Conservation (phyloP, 495 filamentous ascomycete species). For the Podospora tetraspora region DNA sequence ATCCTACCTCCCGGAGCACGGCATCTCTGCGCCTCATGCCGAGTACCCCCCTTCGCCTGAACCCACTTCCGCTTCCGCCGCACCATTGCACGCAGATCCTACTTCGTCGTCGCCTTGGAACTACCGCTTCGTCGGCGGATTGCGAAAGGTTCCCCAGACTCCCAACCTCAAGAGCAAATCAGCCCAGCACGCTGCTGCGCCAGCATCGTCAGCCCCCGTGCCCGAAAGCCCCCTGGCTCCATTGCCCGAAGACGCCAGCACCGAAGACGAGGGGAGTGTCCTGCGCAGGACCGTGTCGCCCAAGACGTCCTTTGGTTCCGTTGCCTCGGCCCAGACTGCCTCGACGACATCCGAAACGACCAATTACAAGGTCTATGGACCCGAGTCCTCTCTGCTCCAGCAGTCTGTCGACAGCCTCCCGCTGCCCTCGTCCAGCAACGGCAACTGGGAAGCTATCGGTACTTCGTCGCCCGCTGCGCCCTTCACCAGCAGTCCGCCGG, state of each 20-base stretch:
- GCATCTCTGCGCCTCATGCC: constrained; percentile 29
- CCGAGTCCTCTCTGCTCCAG: constrained; percentile 25
- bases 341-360: constrained; percentile 46
- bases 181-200: constrained; percentile 19
- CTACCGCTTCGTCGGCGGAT: constrained; percentile 50
- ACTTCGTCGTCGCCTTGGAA: constrained; percentile 44
- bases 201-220: constrained; percentile 8
- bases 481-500: constrained; percentile 24
- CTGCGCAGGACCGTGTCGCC: constrained; percentile 21
- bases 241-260: constrained; percentile 33
- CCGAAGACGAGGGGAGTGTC: constrained; percentile 22
- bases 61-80: constrained; percentile 29
- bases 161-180: constrained; percentile 43
- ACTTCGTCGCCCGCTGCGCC: constrained; percentile 34
- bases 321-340: constrained; percentile 31
- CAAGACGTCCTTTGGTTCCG: constrained; percentile 43
- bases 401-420: constrained; percentile 35
- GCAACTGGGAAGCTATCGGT: constrained; percentile 39
- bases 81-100: constrained; percentile 41
- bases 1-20: constrained; percentile 38
- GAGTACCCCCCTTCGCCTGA: constrained; percentile 25
- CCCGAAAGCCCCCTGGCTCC: constrained; percentile 36
- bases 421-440: constrained; percentile 31
- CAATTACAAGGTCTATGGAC: constrained; percentile 51
- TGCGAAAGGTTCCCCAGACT: constrained; percentile 49